Conservation (phyloP, 2,329 filamentous ascomycete species). For the Aureobasidium sp. region DNA sequence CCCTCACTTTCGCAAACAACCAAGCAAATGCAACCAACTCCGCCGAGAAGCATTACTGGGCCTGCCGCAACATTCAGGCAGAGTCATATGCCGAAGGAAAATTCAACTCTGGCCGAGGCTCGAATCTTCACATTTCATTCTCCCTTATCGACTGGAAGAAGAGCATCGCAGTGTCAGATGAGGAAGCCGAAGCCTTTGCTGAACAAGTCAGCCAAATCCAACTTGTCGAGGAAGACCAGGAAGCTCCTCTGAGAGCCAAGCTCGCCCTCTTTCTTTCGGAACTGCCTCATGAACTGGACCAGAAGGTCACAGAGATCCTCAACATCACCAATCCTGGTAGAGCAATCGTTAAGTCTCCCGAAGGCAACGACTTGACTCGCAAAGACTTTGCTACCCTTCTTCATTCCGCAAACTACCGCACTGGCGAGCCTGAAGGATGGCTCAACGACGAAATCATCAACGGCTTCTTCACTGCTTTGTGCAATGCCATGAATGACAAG, state of each 20-base stretch:
- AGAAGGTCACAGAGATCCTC: slow-evolving; percentile 3
- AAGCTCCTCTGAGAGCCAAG: slow-evolving; percentile 1
- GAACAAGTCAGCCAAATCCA: slow-evolving; percentile 2
- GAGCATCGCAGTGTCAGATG: neutral
- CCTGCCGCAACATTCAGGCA: slow-evolving; percentile 1
- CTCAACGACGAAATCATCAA: slow-evolving; percentile 73
- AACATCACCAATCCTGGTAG: neutral
- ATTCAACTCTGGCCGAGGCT: neutral
- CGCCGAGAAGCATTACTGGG: slow-evolving; percentile 1
- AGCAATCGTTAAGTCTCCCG: slow-evolving; percentile 25
- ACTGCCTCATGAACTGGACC: slow-evolving; percentile 1
- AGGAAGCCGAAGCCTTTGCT: neutral
- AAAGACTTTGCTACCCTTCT: slow-evolving; percentile 57
- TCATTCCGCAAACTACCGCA: slow-evolving; percentile 25
- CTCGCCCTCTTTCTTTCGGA: neutral
- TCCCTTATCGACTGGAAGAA: neutral
- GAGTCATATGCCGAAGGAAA: neutral
- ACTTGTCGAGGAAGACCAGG: slow-evolving; percentile 2
- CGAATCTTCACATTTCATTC: neutral
- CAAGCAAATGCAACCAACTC: neutral
- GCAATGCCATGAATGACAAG: slow-evolving; percentile 46
- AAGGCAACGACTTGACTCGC: slow-evolving; percentile 38
- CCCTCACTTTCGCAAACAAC: neutral
- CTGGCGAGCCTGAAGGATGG: slow-evolving; percentile 48
- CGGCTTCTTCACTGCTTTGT: slow-evolving; percentile 53